Conservation (phyloP, 2,329 filamentous ascomycete species). For the Fusarium hainanense region DNA sequence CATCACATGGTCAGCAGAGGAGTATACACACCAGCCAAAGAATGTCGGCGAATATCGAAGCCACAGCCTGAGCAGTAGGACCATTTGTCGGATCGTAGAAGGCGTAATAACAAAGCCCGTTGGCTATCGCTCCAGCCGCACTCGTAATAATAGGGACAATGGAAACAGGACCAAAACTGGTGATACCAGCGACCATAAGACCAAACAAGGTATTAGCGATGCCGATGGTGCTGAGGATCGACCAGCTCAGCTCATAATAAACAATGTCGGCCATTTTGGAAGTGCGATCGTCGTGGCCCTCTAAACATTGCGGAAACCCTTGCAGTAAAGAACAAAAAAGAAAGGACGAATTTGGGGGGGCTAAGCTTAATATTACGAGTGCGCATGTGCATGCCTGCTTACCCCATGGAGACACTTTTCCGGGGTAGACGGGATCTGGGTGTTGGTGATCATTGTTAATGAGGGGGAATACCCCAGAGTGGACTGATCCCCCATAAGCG, state of each 20-base stretch:
- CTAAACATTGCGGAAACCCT: slow-evolving; percentile 9
- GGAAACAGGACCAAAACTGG: slow-evolving; percentile 52
- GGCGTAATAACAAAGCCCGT: slow-evolving; percentile 57
- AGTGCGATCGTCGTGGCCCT: slow-evolving; percentile 2
- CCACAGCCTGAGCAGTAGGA: slow-evolving; percentile 45
- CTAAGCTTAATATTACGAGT: slow-evolving; percentile 9
- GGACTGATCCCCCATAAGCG: slow-evolving; percentile 12
- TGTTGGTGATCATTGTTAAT: slow-evolving; percentile 24
- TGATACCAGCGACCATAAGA: slow-evolving; percentile 54
- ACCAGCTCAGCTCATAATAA: slow-evolving; percentile 58
- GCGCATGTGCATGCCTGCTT: background rate
- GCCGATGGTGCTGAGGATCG: slow-evolving; percentile 58
- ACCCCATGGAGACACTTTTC: slow-evolving; percentile 25
- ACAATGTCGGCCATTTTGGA: slow-evolving; percentile 29
- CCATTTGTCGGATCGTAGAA: slow-evolving; percentile 49
- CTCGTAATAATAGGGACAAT: slow-evolving; percentile 56
- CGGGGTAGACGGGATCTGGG: slow-evolving; percentile 22
- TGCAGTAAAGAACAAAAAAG: background rate
- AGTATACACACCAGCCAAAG: slow-evolving; percentile 53
- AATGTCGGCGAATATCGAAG: slow-evolving; percentile 54
- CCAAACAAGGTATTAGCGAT: slow-evolving; percentile 55
- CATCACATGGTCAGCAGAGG: too few relatives aligned
- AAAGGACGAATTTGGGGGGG: slow-evolving; percentile 8
- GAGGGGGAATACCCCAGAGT: slow-evolving; percentile 24
- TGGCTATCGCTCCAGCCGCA: slow-evolving; percentile 53